Percentiles rank a stretch among this genome's conserved stretches.
Evolutionary conservation across 768 basidiomycete species (phyloP).

Genomic region (Lentinus tigrinus): DNA sequence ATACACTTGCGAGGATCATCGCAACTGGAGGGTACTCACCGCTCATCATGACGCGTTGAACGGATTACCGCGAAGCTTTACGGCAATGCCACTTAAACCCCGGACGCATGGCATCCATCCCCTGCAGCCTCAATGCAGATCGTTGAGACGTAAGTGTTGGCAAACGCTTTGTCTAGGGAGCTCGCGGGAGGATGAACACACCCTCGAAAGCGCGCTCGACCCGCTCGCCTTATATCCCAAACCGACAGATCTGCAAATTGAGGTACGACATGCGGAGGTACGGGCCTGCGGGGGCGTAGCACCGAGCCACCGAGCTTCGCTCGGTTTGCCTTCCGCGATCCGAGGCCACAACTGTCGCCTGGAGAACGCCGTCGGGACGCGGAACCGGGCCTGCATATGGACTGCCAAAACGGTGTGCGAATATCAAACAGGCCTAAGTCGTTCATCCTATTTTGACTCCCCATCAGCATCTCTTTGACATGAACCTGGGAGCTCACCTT

Average conservation of each 20-base stretch:
- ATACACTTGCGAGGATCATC: background rate
- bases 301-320: background rate
- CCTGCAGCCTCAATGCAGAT: too few relatives aligned
- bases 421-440: too few relatives aligned
- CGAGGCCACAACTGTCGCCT: background rate
- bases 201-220: background rate
- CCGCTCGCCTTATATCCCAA: constrained; percentile 10
- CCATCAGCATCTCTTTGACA: too few relatives aligned
- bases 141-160: too few relatives aligned
- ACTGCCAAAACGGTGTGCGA: too few relatives aligned
- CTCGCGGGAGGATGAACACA: background rate
- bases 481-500: too few relatives aligned
- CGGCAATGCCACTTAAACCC: constrained; percentile 10
- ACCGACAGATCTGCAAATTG: constrained; percentile 4
- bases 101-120: background rate
- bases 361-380: constrained; percentile 4
- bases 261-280: background rate
- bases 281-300: constrained; percentile 6
- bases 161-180: background rate
- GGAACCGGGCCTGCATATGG: background rate
- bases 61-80: background rate
- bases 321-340: constrained; percentile 4
- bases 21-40: background rate
- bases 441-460: too few relatives aligned
- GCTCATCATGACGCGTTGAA: background rate